Evolutionary conservation across 2,329 filamentous ascomycete species (phyloP).

Genomic region (Pestalotiopsis sp.): DNA sequence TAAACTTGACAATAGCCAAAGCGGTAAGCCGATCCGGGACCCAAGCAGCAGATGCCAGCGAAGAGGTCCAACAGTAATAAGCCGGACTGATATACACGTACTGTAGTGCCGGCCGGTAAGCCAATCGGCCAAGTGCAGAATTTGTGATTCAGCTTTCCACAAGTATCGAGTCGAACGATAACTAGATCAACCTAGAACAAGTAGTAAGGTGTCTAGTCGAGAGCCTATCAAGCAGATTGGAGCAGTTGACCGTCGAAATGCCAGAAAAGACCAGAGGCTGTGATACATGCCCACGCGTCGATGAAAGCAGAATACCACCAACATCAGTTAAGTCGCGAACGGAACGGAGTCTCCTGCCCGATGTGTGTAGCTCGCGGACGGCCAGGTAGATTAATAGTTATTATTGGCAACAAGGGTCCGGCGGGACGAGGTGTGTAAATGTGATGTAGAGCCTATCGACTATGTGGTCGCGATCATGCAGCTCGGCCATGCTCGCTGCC

Average conservation of each 20-base stretch:
- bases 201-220: neutral
- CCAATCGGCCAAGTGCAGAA: neutral
- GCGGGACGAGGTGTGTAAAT: neutral
- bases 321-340: neutral
- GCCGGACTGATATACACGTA: neutral
- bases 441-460: neutral
- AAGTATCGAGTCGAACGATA: neutral
- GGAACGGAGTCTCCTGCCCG: slow-evolving; percentile 9
- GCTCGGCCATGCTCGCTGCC: neutral
- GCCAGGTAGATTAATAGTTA: slow-evolving; percentile 10
- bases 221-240: neutral
- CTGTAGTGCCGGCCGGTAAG: neutral
- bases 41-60: neutral
- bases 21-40: neutral
- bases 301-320: neutral
- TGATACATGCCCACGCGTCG: neutral
- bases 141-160: neutral
- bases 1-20: slow-evolving; percentile 1
- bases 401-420: slow-evolving; percentile 8
- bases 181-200: neutral
- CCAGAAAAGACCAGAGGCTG: neutral
- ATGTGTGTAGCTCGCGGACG: neutral
- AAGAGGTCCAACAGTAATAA: neutral
- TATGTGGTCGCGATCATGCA: neutral
- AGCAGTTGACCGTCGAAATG: neutral